Conservation (phyloP, 2,329 filamentous ascomycete species). For the Lachnellula subtilissima region DNA sequence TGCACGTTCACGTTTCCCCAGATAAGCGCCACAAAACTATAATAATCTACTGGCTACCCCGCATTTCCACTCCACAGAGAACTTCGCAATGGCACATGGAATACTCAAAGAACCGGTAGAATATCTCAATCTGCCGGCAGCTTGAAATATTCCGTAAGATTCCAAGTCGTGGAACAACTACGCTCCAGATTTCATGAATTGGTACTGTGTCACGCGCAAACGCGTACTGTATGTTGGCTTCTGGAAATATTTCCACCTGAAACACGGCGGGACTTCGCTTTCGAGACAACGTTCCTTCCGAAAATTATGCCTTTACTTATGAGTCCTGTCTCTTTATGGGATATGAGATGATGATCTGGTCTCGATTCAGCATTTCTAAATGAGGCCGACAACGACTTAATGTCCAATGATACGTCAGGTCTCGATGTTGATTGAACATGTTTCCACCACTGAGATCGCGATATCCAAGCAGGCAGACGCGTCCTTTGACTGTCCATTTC, state of each 20-base stretch:
- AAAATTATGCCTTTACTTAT: neutral
- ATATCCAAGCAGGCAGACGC: neutral
- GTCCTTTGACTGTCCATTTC: neutral
- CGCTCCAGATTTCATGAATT: neutral
- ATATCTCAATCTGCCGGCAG: too few species aligned
- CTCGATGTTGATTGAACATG: neutral
- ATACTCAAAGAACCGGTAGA: neutral
- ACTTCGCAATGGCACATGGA: neutral
- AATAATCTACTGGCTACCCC: too few species aligned
- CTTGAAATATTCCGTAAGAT: too few species aligned
- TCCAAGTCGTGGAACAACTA: neutral
- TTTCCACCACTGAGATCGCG: neutral
- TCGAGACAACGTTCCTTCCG: too few species aligned
- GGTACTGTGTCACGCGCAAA: neutral
- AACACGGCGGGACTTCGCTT: neutral
- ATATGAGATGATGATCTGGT: neutral
- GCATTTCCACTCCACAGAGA: too few species aligned
- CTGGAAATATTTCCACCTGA: neutral
- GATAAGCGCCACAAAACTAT: too few species aligned
- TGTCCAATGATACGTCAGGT: neutral
- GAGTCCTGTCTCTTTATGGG: neutral
- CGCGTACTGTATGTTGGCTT: neutral
- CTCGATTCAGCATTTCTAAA: neutral
- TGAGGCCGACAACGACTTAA: neutral
- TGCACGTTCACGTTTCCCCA: too few species aligned